Base-by-base conservation (phyloP, 2,329 filamentous ascomycete genomes). In the Ceratocystis colombiana region DNA sequence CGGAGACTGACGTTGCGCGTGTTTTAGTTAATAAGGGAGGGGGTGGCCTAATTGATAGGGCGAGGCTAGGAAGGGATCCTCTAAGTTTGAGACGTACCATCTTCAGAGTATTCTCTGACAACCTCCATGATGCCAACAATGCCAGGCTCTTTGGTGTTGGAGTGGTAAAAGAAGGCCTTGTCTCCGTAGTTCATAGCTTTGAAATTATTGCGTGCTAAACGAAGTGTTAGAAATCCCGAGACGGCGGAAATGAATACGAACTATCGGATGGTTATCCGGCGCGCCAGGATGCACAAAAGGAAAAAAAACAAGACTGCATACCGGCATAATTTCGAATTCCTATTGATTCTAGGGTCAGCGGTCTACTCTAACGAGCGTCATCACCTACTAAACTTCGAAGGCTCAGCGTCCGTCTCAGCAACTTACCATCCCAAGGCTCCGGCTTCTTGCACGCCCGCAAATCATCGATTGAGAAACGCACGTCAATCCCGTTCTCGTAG, bases 111-210 rank as follows among this genome's bases (percentile, higher is more conserved):
- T 73, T 96, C 92, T 70, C 84, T 81, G 17, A 95, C 91, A 69
- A 99, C 88, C 72, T 94, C 88, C 88, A 96, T 92, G 20, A 87
- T 84, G 1, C 92, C 92, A 1, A 87, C 90, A 61, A 97, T 90
- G 1, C 89, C 93, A 0, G 92, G 91, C 28, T 87, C 83, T 74
- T 95, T 96, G 76, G 89, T 94, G 72, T 94, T 96, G 61, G 89
- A 96, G 76, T 96, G 93, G 74, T 97, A 97, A 78, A 99, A 97
- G 77, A 99, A 97, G 30, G 91, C 92, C 41, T 92, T 80, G 73
- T 99, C 94, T 63, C 92, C 92, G 66, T 86, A 85, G 71, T 89
- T 91, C 94, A 99, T 99, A 7, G 85, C 84, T 37, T 89, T 84
- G 77, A 99, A 86, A 73, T 96, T 90, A 72, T 96, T 97, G 30